These are phyloP conservation scores for Gardenia jasminoides DNA, from an alignment of 257 asterid genomes.

Conservation along the genomic window DNA sequence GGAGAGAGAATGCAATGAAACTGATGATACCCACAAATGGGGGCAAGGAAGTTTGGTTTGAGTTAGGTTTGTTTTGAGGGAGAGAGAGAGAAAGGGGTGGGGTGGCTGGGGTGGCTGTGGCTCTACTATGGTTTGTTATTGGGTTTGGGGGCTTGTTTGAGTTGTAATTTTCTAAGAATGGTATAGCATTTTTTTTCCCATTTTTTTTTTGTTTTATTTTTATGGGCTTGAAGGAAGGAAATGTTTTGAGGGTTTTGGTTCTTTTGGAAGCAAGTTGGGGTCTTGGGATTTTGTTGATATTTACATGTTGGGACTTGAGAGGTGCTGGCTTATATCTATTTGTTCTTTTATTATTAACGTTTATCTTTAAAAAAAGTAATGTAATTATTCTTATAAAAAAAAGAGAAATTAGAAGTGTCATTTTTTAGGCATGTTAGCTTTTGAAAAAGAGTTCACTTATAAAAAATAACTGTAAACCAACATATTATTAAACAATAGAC, in stretches of 20 bases:
- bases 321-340: too few relatives aligned
- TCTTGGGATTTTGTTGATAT: too few relatives aligned
- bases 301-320: too few relatives aligned
- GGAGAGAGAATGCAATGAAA: not conserved
- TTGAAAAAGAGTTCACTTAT: too few relatives aligned
- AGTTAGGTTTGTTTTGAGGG: constrained; percentile 17
- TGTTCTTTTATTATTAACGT: too few relatives aligned
- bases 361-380: too few relatives aligned
- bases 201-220: not conserved
- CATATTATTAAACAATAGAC: too few relatives aligned
- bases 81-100: constrained; percentile 20
- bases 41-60: constrained; percentile 16
- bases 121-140: constrained; percentile 18
- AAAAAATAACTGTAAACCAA: too few relatives aligned
- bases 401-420: too few relatives aligned
- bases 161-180: constrained; percentile 20
- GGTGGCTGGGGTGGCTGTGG: constrained; percentile 19
- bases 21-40: constrained; percentile 5
- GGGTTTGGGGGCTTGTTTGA: not conserved
- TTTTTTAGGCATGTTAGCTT: too few relatives aligned
- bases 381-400: too few relatives aligned
- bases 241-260: not conserved
- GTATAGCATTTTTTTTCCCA: constrained; percentile 13
- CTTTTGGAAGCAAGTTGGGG: constrained; percentile 8
- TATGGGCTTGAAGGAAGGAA: not conserved